phyloP scores from a whole-genome alignment of 73 alveolate species.

The Stentor roeselii region DNA sequence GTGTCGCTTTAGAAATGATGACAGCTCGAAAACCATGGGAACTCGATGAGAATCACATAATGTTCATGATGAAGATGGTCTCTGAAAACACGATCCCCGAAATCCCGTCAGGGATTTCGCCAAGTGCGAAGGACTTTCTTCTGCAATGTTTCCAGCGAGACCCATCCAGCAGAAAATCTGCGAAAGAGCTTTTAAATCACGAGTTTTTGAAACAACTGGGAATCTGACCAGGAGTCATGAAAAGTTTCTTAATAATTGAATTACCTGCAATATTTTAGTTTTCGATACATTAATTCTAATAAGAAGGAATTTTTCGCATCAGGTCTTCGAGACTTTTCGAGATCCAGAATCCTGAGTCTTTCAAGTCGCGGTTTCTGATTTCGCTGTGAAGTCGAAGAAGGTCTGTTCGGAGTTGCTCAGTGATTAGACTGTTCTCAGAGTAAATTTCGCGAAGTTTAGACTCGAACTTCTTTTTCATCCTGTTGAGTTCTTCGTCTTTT shows the following conservation, averaged over 20 bases:
- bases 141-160: constrained; percentile 33
- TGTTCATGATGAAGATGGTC: constrained; percentile 24
- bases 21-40: constrained; percentile 40
- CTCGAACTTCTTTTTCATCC: constrained; percentile 15
- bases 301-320: neutral
- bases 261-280: no score
- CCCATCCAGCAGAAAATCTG: constrained; percentile 36
- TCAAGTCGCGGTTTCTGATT: neutral
- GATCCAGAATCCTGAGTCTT: neutral
- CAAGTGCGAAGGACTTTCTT: constrained; percentile 37
- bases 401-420: neutral
- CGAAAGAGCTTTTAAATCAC: constrained; percentile 32
- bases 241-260: no score
- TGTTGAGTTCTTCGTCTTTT: constrained; percentile 23
- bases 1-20: constrained; percentile 66
- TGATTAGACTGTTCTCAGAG: neutral
- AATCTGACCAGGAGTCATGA: no score
- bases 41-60: constrained; percentile 36
- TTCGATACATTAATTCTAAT: neutral
- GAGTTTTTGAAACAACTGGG: constrained; percentile 25
- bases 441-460: constrained; percentile 4
- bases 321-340: constrained; percentile 5
- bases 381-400: neutral
- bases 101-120: constrained; percentile 40
- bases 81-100: constrained; percentile 31